Base-by-base conservation (phyloP, 2,329 filamentous ascomycete species). In the Cadophora malorum region DNA sequence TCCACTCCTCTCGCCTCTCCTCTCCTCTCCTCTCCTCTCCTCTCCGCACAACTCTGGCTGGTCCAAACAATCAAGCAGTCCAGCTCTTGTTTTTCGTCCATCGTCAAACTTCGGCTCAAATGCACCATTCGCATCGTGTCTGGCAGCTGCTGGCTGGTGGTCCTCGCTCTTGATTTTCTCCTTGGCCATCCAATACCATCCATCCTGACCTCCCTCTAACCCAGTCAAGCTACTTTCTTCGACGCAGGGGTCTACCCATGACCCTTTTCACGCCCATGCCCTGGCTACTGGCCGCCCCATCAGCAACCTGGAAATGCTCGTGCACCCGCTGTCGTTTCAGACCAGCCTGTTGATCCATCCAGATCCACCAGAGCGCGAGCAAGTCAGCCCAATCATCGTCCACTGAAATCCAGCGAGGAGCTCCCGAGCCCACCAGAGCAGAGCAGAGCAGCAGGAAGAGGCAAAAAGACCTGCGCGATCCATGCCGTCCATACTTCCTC, bases 271-370 rank as follows among this genome's bases (percentile, higher is more conserved):
- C 5, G 6, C 53, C 55, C 55, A 21, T 16, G 31, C 38, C 56
- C 56, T 23, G 35, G 8, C 31, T 23, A 12, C 10, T 49, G 6
- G 41, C 8, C 59, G 19, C 33, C 33, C 21, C 28, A 21, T 49
- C 33, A 28, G 28, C 10, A 23, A 25, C 19, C 9, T 19, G 58
- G n/a, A 19, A 25, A 35, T 52, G 61, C 45, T 63, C 61, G 45
- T 63, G 50, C 59, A 58, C 52, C 65, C 65, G 59, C 58, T 58
- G 49, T 38, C 50, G 65, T 67, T 67, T 67, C 65, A 67, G 59
- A 63, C n/a, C 59, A 47, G 38, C 23, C 53, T 45, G 38, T 58
- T 58, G 41, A 45, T 49, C 63, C 63, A 55, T 23, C 52, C n/a
- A 16, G 23, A 28, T 33, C 50, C 52, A n/a, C 41, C 52, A 31